These are phyloP conservation scores for Lantana camara DNA, from an alignment of 257 asterid species.

Conservation along the genomic window DNA sequence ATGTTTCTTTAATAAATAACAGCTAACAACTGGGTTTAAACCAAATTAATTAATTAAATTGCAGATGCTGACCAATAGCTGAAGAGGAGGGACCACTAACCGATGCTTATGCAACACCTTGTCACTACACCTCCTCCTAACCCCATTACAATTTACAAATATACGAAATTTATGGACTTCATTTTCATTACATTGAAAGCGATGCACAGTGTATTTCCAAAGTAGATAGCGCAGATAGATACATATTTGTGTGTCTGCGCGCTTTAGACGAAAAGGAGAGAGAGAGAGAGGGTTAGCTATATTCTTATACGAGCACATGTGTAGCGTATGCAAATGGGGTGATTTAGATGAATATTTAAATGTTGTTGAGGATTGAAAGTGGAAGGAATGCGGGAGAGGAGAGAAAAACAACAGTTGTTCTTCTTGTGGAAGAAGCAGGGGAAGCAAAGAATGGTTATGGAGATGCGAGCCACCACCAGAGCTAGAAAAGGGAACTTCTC, in stretches of 20 bases:
- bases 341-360: conserved; percentile 34
- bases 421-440: conserved; percentile 44
- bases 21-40: neutral
- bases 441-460: conserved; percentile 51
- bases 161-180: conserved; percentile 26
- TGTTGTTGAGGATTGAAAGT: conserved; percentile 26
- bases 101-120: conserved; percentile 16
- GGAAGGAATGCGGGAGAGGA: conserved; percentile 36
- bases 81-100: conserved; percentile 35
- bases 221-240: conserved; percentile 1
- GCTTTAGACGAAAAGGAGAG: no score
- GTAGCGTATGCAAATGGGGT: conserved; percentile 1
- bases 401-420: conserved; percentile 43
- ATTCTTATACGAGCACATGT: conserved; percentile 28
- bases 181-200: conserved; percentile 34
- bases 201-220: conserved; percentile 16
- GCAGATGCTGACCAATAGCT: conserved; percentile 43
- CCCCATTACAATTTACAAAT: conserved; percentile 17
- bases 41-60: conserved; percentile 19
- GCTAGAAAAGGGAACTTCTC: conserved; percentile 60
- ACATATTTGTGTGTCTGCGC: conserved; percentile 18
- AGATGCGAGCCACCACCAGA: conserved; percentile 67
- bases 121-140: conserved; percentile 30
- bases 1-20: no score
- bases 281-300: conserved; percentile 24